Evolutionary conservation across 2,329 filamentous ascomycete genomes (phyloP), one percentile per base, ranked within the genome.

Genomic region (Parastagonospora nodorum): DNA sequence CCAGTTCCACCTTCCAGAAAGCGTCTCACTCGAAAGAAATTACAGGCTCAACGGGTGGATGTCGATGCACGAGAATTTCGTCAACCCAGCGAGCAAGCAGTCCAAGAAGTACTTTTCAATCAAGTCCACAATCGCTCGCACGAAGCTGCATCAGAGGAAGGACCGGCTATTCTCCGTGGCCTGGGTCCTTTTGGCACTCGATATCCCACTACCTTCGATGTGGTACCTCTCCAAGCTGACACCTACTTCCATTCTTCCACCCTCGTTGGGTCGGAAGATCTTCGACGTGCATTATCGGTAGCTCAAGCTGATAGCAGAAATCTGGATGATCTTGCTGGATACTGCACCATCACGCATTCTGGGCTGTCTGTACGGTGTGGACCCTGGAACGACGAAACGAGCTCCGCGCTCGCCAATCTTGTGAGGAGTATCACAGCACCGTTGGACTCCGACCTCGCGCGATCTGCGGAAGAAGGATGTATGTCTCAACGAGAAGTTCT

Each of bases 191-290:
- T 75, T 58, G 79, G 78, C 28, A 75, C 75, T 4, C 72, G 72
- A 15, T 85, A 84, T 57, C 69, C 82, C 1, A 73, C 74, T 9
- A 78, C 80, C 53, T 86, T 86, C 50, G 80, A 81, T 44, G 68
- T 84, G 8, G 64, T 64, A 5, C 79, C 81, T 19, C 65, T 86
- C 7, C 72, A 70, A 8, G 53, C 74, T 6, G 82, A 79, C 1
- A 83, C 80, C 0, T 84, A 78, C 59, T 86, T 85, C 54, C 80
- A 83, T 53, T 68, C 77, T 37, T 76, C 73, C 39, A 84, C 82
- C 4, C 82, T 86, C 51, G 74, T 86, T 50, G 84, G 84, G 27
- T 82, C 82, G 57, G 82, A 81, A 2, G 78, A 81, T 24, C 78
- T 86, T 40, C 63, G 69, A 12, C 74, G 73, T 31, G 78, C 78